Evolutionary conservation across 768 basidiomycete species (phyloP), one percentile per base, ranked within the genome.

Genomic region (Tephrocybe sp.): DNA sequence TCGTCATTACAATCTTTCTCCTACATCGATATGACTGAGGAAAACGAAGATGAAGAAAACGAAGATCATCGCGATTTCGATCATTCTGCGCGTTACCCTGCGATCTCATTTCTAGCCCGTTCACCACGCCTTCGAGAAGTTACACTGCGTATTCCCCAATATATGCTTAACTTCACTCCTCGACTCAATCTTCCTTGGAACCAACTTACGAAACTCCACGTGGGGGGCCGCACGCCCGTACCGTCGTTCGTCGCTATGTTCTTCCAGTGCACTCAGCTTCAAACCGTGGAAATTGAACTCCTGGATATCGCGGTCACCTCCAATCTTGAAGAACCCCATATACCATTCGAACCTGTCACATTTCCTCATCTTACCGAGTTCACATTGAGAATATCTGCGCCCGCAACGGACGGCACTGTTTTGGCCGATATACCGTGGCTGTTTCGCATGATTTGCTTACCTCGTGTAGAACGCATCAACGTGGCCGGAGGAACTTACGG

Each of bases 261-360:
- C 12, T 45, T 24, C 18, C 43, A 40, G 29, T 50, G 36, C 25
- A 21, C 27, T 7, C 43, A 50, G 31, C 34, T 50, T 15, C 18
- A 23, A 1, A 19, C 21, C 4, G 30, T n/a, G n/a, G 24, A 13
- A 4, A 31, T 50, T 46, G 10, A 15, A 4, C 4, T 16, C 12
- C 19, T 46, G 11, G n/a, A 13, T 18, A 4, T 46, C 22, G 16
- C 22, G 16, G 19, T 11, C 10, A 8, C 4, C 5, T 7, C 34
- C 9, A n/a, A 11, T 34, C 11, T 8, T 15, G n/a, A n/a, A n/a
- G 33, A 36, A 8, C 15, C 44, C 22, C 9, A 13, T 18, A 4
- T 46, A 16, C 11, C 36, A 23, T 24, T 15, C 23, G 18, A 23
- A 2, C 45, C 22, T n/a, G 11, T 38, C 12, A 24, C 8, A 25